Evolutionary conservation across 2,329 filamentous ascomycete species (phyloP), one percentile per base, ranked within the genome.

Genomic region (Rhytidhysteron rufulum): DNA sequence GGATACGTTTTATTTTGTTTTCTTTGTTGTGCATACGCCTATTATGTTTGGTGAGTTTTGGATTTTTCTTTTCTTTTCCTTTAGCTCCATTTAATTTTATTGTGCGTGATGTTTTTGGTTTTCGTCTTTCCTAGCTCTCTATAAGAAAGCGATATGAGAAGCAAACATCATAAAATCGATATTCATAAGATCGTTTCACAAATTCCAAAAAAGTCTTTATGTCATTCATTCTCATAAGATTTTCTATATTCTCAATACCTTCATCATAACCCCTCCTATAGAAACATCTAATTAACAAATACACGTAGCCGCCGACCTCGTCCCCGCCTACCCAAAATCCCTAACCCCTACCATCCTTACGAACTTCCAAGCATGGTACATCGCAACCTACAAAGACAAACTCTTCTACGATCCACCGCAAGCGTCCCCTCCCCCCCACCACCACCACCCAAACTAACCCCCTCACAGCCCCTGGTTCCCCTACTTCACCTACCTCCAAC

Each of bases 11-110:
- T 79, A 79, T 50, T 67, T 84, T 4, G 49, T 73, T 29, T 84
- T 84, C 67, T 85, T 86, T 62, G 40, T 70, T 37, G 73, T 78
- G 17, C 79, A 83, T 53, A 58, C 84, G 24, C 78, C 79, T 1
- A 69, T 83, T 29, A 77, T 83, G 64, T 72, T 83, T 47, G 62
- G 80, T 83, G 65, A 48, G 72, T 4, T 4, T 16, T 41, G 36
- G 5, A 48, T 52, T 35, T 29, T 43, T 19, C 20, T 34, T 25
- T n/a, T 19, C 9, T 16, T 17, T 31, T 21, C 19, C 17, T 24
- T 44, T 34, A 31, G 13, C 24, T 39, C 10, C 21, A 18, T 24
- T n/a, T n/a, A n/a, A n/a, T 20, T 29, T 15, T 16, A 13, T 24
- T 35, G 11, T 41, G 34, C 31, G 17, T n/a, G n/a, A n/a, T n/a